A percentile compares a stretch with the other conserved stretches of the same genome.
Evolutionary conservation across 1,284 basidiomycete genomes (phyloP).

Genomic region (Irpex lacteus): DNA sequence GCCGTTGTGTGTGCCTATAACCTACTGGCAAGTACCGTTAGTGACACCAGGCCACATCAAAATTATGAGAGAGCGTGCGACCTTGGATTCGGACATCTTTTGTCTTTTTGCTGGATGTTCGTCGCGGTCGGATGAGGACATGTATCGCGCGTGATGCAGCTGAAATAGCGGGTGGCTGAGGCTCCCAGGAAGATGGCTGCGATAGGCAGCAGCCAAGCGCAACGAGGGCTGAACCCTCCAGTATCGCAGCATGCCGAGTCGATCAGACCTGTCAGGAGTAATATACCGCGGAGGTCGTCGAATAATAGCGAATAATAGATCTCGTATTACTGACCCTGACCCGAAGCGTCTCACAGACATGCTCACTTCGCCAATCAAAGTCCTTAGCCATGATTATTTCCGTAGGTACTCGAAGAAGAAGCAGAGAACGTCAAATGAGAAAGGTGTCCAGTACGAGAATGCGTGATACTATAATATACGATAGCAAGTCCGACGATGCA

Average conservation of each 20-base stretch:
- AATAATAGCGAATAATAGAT: not conserved
- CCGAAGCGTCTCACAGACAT: not conserved
- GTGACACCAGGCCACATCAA: not conserved
- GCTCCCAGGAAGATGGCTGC: constrained; percentile 3
- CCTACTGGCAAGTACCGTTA: constrained; percentile 33
- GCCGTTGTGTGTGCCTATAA: constrained; percentile 92
- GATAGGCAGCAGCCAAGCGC: constrained; percentile 9
- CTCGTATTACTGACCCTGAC: not conserved
- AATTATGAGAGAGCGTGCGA: constrained; percentile 15
- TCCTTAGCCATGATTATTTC: not conserved
- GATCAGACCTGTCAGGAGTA: not conserved
- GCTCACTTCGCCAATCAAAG: not conserved
- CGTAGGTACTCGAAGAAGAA: not conserved
- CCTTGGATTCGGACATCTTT: constrained; percentile 41
- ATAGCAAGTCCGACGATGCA: constrained; percentile 11
- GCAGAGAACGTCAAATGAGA: not conserved
- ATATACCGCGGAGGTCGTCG: not conserved
- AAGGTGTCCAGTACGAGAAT: not conserved
- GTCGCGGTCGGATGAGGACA: constrained; percentile 29
- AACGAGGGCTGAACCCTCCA: constrained; percentile 11
- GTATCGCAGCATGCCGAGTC: constrained; percentile 8
- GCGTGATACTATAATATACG: not conserved
- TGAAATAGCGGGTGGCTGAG: not conserved
- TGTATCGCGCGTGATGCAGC: constrained; percentile 12
- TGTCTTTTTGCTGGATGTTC: constrained; percentile 44